Evolutionary conservation across 139 green algal species (phyloP), one percentile per base, ranked within the genome.

Genomic region (Chlamydomonas eustigma): DNA sequence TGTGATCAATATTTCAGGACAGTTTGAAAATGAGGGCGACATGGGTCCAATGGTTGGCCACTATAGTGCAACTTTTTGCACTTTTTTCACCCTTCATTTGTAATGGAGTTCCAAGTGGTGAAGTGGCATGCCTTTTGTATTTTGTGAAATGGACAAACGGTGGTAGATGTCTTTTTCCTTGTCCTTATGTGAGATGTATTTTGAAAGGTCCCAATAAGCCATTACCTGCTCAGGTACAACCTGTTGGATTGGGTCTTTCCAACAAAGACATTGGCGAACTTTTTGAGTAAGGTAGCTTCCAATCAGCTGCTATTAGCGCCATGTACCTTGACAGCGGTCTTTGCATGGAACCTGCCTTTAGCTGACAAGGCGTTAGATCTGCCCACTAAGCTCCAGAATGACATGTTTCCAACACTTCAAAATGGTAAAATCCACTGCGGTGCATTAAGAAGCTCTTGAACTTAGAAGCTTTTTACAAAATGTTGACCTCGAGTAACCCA

Each of bases 221-320:
- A n/a, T n/a, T n/a, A n/a, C n/a, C n/a, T n/a, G n/a, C n/a, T n/a
- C n/a, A 58, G 44, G 44, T 94, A 94, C 74, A 85, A 83, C 73
- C 50, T 88, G 39, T 76, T 91, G 73, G 85, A 85, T 5, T 76
- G 77, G 12, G 24, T 75, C n/a, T 90, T 92, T 73, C 88, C 85
- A 0, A 64, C 69, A 0, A 89, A 84, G 38, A 89, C 51, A 64
- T 80, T 80, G 0, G 37, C 71, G 4, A 91, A 86, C 51, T 95
- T 95, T 52, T 32, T 90, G 0, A 73, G 50, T 22, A 93, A 93
- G 80, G 87, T 93, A 0, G 30, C 73, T 0, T 64, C 88, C 31
- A 95, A 95, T 73, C 91, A 95, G 83, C 72, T 92, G 2, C 71
- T 84, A 2, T 86, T 95, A 38, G 90, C 78, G 12, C 91, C 91